phyloP scores from a whole-genome alignment of 257 asterid genomes.

The Perilla frutescens region DNA sequence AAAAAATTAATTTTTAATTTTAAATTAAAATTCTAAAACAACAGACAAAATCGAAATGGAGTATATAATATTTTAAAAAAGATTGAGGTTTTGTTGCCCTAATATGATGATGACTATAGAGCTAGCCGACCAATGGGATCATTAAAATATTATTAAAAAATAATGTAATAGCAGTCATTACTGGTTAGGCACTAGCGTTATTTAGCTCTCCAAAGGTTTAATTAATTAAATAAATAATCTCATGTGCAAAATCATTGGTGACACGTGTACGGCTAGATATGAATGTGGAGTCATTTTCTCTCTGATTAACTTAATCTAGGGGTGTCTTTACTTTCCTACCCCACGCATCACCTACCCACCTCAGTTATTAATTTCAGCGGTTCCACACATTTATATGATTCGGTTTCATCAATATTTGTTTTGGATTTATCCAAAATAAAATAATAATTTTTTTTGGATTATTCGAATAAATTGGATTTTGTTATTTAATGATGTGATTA shows the following conservation, averaged over 20 bases:
- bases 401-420: too few species aligned
- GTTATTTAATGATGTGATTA: too few species aligned
- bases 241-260: background rate
- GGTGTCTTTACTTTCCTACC: background rate
- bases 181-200: constrained; percentile 16
- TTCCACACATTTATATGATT: too few species aligned
- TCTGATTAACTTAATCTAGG: background rate
- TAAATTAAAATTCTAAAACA: too few species aligned
- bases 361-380: too few species aligned
- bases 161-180: background rate
- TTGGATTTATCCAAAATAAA: too few species aligned
- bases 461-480: too few species aligned
- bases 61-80: too few species aligned
- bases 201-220: constrained; percentile 9
- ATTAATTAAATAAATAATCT: background rate
- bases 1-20: too few species aligned
- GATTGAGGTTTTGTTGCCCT: background rate
- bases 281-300: background rate
- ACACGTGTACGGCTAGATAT: constrained; percentile 42
- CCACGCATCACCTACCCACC: too few species aligned
- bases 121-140: constrained; percentile 20
- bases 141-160: constrained; percentile 3
- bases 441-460: too few species aligned
- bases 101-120: background rate
- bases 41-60: too few species aligned